These are phyloP conservation scores for Cryoendolithus antarcticus DNA, from an alignment of 2,329 filamentous ascomycete species.

Conservation along the genomic window DNA sequence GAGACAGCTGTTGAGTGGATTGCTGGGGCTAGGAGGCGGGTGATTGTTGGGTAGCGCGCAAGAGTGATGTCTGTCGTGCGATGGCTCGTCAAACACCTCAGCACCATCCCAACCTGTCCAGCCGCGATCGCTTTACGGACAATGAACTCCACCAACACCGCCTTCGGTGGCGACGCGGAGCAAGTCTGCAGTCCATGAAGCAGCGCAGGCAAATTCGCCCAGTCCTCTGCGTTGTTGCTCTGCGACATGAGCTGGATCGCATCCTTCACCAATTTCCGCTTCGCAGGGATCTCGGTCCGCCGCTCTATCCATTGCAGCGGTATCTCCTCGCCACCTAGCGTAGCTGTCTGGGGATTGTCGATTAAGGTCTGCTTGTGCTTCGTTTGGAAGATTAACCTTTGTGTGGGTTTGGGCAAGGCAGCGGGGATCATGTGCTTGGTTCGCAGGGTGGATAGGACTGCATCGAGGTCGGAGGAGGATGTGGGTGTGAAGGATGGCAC, in stretches of 20 bases:
- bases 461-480: slow-evolving; percentile 29
- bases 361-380: slow-evolving; percentile 30
- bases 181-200: slow-evolving; percentile 21
- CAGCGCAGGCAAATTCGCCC: slow-evolving; percentile 23
- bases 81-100: slow-evolving; percentile 16
- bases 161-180: slow-evolving; percentile 10
- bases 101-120: slow-evolving; percentile 19
- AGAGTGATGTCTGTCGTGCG: too few species aligned
- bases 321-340: slow-evolving; percentile 29
- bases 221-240: slow-evolving; percentile 16
- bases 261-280: slow-evolving; percentile 14
- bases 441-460: slow-evolving; percentile 29
- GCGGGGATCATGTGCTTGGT: slow-evolving; percentile 32
- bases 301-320: slow-evolving; percentile 23
- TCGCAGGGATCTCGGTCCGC: slow-evolving; percentile 18
- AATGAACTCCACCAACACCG: slow-evolving; percentile 20
- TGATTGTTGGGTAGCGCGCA: too few species aligned
- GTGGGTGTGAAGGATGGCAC: slow-evolving; percentile 31
- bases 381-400: slow-evolving; percentile 29
- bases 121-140: slow-evolving; percentile 19
- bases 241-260: slow-evolving; percentile 20
- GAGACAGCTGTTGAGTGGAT: not conserved
- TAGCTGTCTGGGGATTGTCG: slow-evolving; percentile 30
- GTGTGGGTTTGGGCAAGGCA: slow-evolving; percentile 30
- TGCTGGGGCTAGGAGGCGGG: too few species aligned